Conservation (phyloP, 306 rosid genomes). For the Vigna reflexopilosa region DNA sequence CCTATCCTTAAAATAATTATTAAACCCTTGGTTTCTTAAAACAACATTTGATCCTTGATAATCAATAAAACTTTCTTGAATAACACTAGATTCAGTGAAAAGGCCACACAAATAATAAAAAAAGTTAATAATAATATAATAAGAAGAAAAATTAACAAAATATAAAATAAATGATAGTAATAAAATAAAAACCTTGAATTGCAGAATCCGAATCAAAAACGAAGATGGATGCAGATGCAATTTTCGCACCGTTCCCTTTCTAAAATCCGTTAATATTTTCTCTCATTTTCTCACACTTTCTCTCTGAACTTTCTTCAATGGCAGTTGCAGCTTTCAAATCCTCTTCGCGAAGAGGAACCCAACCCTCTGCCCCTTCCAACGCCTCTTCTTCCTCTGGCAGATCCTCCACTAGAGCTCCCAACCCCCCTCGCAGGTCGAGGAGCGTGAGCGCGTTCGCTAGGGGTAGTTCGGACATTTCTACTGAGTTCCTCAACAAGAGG, state of each 20-base stretch:
- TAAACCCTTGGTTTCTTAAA: not conserved
- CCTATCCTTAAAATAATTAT: not conserved
- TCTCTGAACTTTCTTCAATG: constrained; percentile 44
- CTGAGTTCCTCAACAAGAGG: constrained; percentile 76
- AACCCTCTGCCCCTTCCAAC: constrained; percentile 32
- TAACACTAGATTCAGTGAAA: not conserved
- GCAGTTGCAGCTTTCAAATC: constrained; percentile 89
- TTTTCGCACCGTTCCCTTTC: not conserved
- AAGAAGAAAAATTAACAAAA: not conserved
- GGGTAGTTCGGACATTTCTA: constrained; percentile 42
- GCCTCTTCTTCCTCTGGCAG: constrained; percentile 32
- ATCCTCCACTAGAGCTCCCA: constrained; percentile 51
- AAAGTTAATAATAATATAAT: not conserved
- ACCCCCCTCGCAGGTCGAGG: constrained; percentile 72
- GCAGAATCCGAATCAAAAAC: constrained; percentile 28
- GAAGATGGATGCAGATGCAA: constrained; percentile 11
- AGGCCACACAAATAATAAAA: not conserved
- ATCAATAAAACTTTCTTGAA: not conserved
- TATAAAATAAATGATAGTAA: not conserved
- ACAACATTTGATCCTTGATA: not conserved
- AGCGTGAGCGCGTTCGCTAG: constrained; percentile 84
- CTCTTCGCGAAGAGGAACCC: constrained; percentile 68
- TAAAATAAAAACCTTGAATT: not conserved
- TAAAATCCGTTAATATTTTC: not conserved
- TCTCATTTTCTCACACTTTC: not conserved